Evolutionary conservation across 208 protist genomes (phyloP).

Genomic region (Crithidia brevicula): DNA sequence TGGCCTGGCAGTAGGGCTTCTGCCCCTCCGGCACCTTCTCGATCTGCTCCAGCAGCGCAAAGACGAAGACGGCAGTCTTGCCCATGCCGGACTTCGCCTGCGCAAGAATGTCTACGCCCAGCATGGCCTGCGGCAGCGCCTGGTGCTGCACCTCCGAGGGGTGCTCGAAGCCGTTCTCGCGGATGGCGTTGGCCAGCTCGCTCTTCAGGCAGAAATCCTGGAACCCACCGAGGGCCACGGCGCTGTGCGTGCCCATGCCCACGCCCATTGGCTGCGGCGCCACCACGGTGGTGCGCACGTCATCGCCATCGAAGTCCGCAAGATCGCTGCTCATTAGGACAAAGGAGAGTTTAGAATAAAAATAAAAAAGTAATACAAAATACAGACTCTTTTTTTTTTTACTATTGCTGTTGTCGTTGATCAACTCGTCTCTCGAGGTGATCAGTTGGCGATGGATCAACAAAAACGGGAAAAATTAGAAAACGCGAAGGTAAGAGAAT

Average conservation of each 20-base stretch:
- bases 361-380: background rate
- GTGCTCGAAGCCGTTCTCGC: slow-evolving; percentile 94
- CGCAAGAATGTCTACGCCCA: slow-evolving; percentile 98
- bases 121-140: slow-evolving; percentile 98
- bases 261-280: slow-evolving; percentile 71
- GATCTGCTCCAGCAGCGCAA: slow-evolving; percentile 98
- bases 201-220: slow-evolving; percentile 99
- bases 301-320: slow-evolving; percentile 92
- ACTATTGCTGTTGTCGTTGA: too few species aligned
- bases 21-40: slow-evolving; percentile 86
- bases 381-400: too few species aligned
- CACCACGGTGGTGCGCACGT: slow-evolving; percentile 76
- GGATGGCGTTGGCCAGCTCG: slow-evolving; percentile 98
- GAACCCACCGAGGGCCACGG: slow-evolving; percentile 96
- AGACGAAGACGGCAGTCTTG: slow-evolving; percentile 99
- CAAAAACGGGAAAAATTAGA: too few species aligned
- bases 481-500: too few species aligned
- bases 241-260: slow-evolving; percentile 87
- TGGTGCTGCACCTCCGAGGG: slow-evolving; percentile 98
- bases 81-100: slow-evolving; percentile 99
- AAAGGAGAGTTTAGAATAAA: background rate
- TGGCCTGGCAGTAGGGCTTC: slow-evolving; percentile 85
- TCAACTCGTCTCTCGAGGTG: too few species aligned
- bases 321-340: slow-evolving; percentile 78
- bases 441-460: too few species aligned